Percentiles rank a stretch among this genome's conserved stretches.
Conservation (phyloP, 257 asterid genomes). For the Solanum phureja region DNA sequence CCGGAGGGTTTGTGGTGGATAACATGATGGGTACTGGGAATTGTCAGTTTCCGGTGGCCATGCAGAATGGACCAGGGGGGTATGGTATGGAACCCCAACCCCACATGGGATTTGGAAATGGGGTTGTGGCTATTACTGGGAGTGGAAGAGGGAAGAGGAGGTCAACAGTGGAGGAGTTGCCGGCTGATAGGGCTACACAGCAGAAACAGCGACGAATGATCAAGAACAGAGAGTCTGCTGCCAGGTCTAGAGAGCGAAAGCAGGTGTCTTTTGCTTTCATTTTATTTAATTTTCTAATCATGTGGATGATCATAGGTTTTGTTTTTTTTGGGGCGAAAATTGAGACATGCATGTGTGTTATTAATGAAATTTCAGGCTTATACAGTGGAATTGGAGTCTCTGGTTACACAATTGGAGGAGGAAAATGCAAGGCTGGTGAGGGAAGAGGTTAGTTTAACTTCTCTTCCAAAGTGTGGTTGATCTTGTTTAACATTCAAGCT, state of each 20-base stretch:
- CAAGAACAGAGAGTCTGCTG: slow-evolving; percentile 95
- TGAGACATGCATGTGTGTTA: slow-evolving; percentile 5
- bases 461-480: neutral
- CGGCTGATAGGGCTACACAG: slow-evolving; percentile 86
- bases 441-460: slow-evolving; percentile 47
- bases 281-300: neutral
- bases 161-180: slow-evolving; percentile 59
- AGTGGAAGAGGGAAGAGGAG: slow-evolving; percentile 69
- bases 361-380: slow-evolving; percentile 42
- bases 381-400: slow-evolving; percentile 79
- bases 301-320: neutral
- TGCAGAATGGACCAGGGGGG: slow-evolving; percentile 37
- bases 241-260: slow-evolving; percentile 91
- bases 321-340: neutral
- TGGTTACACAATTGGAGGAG: slow-evolving; percentile 76
- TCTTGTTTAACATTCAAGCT: neutral
- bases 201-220: slow-evolving; percentile 98
- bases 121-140: slow-evolving; percentile 31
- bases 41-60: slow-evolving; percentile 40
- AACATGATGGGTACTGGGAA: slow-evolving; percentile 28
- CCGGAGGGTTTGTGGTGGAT: slow-evolving; percentile 25
- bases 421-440: slow-evolving; percentile 70
- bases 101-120: slow-evolving; percentile 33
- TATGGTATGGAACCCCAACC: slow-evolving; percentile 38
- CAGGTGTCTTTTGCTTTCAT: slow-evolving; percentile 37